phyloP scores from a whole-genome alignment of 345 rosid species.

The Syzygium aromaticum region DNA sequence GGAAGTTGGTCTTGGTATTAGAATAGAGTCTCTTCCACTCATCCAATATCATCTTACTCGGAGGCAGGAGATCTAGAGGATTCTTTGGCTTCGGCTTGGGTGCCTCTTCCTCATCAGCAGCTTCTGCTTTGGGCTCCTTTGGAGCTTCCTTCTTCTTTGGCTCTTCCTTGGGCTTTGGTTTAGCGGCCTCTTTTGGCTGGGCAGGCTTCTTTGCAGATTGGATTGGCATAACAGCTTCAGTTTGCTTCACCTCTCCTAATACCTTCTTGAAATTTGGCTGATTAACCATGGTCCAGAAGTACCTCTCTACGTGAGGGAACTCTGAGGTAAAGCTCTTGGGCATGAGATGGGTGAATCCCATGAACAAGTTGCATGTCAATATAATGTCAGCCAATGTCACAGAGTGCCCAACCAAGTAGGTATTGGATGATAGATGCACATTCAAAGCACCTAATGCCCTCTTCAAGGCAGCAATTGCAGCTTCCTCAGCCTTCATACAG shows the following conservation, averaged over 20 bases:
- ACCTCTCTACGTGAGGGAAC: slow-evolving; percentile 96
- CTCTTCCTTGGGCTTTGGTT: slow-evolving; percentile 62
- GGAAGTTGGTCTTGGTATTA: slow-evolving; percentile 92
- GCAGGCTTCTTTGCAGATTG: slow-evolving; percentile 55
- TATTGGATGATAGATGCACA: slow-evolving; percentile 61
- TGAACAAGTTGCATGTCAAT: slow-evolving; percentile 56
- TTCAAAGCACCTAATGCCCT: slow-evolving; percentile 76
- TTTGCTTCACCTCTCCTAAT: slow-evolving; percentile 75
- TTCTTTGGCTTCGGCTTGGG: slow-evolving; percentile 66
- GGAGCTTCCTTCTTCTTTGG: slow-evolving; percentile 64
- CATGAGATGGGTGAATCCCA: slow-evolving; percentile 46
- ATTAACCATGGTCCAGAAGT: slow-evolving; percentile 94
- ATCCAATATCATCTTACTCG: slow-evolving; percentile 88
- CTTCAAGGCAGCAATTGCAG: slow-evolving; percentile 53
- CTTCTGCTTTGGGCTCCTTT: slow-evolving; percentile 48
- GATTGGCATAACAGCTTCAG: slow-evolving; percentile 54
- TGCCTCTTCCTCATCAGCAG: slow-evolving; percentile 28
- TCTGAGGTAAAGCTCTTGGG: slow-evolving; percentile 75
- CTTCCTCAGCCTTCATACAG: slow-evolving; percentile 71
- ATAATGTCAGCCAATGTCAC: slow-evolving; percentile 84
- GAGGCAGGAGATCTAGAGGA: slow-evolving; percentile 89
- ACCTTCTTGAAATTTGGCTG: slow-evolving; percentile 85
- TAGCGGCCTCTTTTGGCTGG: slow-evolving; percentile 46
- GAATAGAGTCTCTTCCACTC: slow-evolving; percentile 99
- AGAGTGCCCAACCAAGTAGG: slow-evolving; percentile 86